Base-by-base conservation (phyloP, 768 basidiomycete genomes). In the Hypsizygus marmoreus region DNA sequence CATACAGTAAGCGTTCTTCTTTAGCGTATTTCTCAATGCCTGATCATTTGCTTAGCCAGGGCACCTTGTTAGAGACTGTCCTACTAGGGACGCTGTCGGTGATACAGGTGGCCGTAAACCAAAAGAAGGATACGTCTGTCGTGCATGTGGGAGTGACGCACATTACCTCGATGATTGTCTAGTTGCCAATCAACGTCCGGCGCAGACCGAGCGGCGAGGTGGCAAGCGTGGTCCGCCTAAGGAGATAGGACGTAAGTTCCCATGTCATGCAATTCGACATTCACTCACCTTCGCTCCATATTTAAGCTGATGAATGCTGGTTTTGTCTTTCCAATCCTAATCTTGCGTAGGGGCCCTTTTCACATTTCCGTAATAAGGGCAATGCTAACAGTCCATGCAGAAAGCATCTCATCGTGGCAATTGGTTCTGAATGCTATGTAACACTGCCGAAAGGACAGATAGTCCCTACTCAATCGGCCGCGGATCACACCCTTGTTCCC, bases 361-460 rank as follows among this genome's bases (percentile, higher is more conserved):
- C 14, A 29, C 31, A 17, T 40, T 20, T 45, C 28, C 43, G 30
- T 40, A 14, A 17, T 39, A 40, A 24, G 33, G 34, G 25, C 22
- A 11, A 26, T 35, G n/a, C 36, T 57, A 35, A 60, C 42, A 19
- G 22, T 51, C 30, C 24, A 28, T 22, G 22, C 44, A 95, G 91
- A 47, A 99, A 98, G 70, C 91, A 98, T 59, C 81, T 98, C 51
- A 95, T 99, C 52, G 90, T 94, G 24, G 84, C 91, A 0, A 97
- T 99, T 59, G 97, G 95, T 11, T 65, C 75, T 5, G 97, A 99
- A 66, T 92, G 91, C 60, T 99, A 99, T 70, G 69, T 97, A 38
- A 95, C 97, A 0, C 70, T 98, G n/a, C 90, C 97, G 0, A 98
- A 97, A 63, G 97, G 97, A 2, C 93, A 95, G 64, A 85, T 98